Percentiles rank a stretch among this genome's conserved stretches.
These are phyloP conservation scores for Xylaria sp. DNA, from an alignment of 2,329 filamentous ascomycete genomes.

Conservation along the genomic window DNA sequence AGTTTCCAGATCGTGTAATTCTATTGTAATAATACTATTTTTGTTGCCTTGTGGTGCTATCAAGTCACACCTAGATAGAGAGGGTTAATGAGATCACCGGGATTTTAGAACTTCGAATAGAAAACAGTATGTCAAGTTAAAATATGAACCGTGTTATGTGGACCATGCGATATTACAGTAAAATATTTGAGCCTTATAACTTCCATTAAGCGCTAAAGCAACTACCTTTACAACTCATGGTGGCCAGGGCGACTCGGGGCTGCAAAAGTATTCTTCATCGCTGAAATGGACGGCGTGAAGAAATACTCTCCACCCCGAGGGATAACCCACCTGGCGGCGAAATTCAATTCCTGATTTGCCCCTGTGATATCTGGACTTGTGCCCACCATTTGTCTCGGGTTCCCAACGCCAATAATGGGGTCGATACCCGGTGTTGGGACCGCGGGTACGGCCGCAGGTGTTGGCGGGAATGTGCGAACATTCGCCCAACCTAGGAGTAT, in stretches of 20 bases:
- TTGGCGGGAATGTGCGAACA: slow-evolving; percentile 34
- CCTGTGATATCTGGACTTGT: slow-evolving; percentile 39
- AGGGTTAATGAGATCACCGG: too few relatives aligned
- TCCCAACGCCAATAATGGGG: slow-evolving; percentile 37
- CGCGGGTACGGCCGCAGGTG: neutral
- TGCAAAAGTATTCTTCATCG: slow-evolving; percentile 41
- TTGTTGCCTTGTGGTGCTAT: too few relatives aligned
- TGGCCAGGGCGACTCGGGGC: neutral
- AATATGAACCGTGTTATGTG: neutral
- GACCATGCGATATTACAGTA: neutral
- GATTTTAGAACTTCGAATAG: too few relatives aligned
- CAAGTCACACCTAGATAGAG: too few relatives aligned
- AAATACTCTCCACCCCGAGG: slow-evolving; percentile 58
- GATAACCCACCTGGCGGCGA: slow-evolving; percentile 52
- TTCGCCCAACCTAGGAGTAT: slow-evolving; percentile 42
- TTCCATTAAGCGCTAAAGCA: neutral
- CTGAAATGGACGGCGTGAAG: slow-evolving; percentile 55
- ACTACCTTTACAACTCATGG: slow-evolving; percentile 7
- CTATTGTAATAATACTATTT: too few relatives aligned
- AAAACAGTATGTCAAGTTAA: neutral
- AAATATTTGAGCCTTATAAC: neutral
- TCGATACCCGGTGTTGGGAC: slow-evolving; percentile 33
- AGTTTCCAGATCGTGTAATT: too few relatives aligned
- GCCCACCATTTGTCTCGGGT: slow-evolving; percentile 43
- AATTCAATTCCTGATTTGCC: slow-evolving; percentile 37